Base-by-base conservation (phyloP, 371 early-diverging fungal species). In the Choanephora cucurbitarum region DNA sequence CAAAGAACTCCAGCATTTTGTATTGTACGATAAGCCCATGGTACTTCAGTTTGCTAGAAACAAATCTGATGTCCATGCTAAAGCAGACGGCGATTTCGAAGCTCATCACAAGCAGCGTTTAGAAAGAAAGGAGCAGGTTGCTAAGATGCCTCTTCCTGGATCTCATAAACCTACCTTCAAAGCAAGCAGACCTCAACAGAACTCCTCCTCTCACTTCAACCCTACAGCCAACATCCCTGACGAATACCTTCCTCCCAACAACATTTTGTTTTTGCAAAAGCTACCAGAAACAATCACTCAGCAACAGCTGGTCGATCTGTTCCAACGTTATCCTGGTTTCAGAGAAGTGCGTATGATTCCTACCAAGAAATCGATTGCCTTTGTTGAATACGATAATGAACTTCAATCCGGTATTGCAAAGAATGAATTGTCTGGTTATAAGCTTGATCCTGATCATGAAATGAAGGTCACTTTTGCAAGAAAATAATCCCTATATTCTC, bases 311-410 rank as follows among this genome's bases (percentile, higher is more conserved):
- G 66, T 77, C 9, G 82, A 83, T 1, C 74, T 91, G 31, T 92
- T 92, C 71, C 81, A 84, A 62, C 49, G 73, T 44, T 88, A 89
- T 68, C 78, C 86, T 39, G 98, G 98, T 5, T 96, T 94, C 81
- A 88, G 80, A 62, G 96, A 95, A 69, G 90, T 95, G 15, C 91
- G 98, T 64, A 79, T 87, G 65, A 86, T 96, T 15, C 92, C 96
- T 11, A 90, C 90, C 44, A 89, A 88, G 62, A 73, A 80, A 52
- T 90, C 85, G 7, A 90, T 96, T 70, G 97, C 95, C 0, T 98
- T 97, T 82, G 95, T 96, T 22, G 98, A 98, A 69, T 98, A 93
- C 68, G 91, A 90, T 49, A 88, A 78, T 24, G 90, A 89, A 33
- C 75, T 77, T 4, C 85, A 92, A 50, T 93, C 96, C 1, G 80